Base-by-base conservation (phyloP, 495 filamentous ascomycete genomes). In the Aspergillus coremiiformis region DNA sequence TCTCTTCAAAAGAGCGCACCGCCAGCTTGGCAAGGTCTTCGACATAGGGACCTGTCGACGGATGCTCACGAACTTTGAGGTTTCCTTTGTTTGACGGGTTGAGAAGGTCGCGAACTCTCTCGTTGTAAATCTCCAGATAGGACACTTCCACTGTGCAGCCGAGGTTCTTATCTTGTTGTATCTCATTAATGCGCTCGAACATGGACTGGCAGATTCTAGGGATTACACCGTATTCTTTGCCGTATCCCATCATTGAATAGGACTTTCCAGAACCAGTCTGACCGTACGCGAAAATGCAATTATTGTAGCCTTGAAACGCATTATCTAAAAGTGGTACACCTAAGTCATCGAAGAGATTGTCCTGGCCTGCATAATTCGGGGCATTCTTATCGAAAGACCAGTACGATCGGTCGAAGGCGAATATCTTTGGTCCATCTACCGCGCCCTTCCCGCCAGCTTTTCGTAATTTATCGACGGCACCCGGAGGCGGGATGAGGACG, bases 161-260 rank as follows among this genome's bases (percentile, higher is more conserved):
- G 59, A 92, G 66, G 62, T 85, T 84, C 59, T 83, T 84, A 67
- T 96, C 89, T 56, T 80, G 62, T 65, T 94, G 87, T 52, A 95
- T 74, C 19, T 71, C 68, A 23, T 69, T 75, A 56, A 97, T 97
- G 55, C 92, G 78, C 62, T 85, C 80, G 68, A 97, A 97, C 93
- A 97, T 96, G 53, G 94, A 84, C 72, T 90, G 87, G 63, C 94
- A 99, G 69, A 99, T 97, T 56, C 81, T 85, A n/a, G 94, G 94
- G 55, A 99, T 97, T 43, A 99, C 91, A 72, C 94, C 94, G 44
- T 86, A 81, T 59, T 97, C 94, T 66, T 92, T 85, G 48, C 94
- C 93, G 72, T 97, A 97, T 19, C 93, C 93, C 94, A 97, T 97
- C 94, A 99, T 99, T 45, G 90, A 95, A 64, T 99, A 97, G 21